Percentiles rank a stretch among this genome's conserved stretches.
phyloP scores from a whole-genome alignment of 179 eudicot species.

The Silene vulgaris region DNA sequence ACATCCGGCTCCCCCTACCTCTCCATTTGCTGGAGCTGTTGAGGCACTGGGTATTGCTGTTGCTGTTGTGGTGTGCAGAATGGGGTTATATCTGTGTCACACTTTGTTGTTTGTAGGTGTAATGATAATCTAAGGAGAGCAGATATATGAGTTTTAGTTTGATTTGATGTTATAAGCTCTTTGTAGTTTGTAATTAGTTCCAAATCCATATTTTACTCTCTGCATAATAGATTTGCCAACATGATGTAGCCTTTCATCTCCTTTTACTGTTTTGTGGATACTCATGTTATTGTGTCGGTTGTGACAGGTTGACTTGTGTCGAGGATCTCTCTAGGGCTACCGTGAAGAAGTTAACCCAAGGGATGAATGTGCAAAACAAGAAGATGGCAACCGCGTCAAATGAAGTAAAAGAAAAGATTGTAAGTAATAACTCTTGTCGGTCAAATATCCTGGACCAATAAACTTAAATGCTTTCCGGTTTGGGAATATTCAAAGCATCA shows the following conservation, averaged over 20 bases:
- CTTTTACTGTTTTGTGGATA: background rate
- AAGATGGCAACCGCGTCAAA: constrained; percentile 71
- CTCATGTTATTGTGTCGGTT: constrained; percentile 22
- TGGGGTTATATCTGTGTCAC: background rate
- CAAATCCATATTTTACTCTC: background rate
- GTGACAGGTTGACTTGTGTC: constrained; percentile 59
- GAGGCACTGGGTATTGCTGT: background rate
- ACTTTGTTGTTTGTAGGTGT: background rate
- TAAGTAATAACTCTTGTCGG: constrained; percentile 33
- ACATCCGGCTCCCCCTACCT: background rate
- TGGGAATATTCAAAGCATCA: background rate
- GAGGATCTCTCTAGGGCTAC: constrained; percentile 81
- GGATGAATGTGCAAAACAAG: constrained; percentile 80
- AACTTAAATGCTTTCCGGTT: background rate
- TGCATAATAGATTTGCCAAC: background rate
- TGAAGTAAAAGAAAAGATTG: constrained; percentile 73
- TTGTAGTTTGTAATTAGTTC: background rate
- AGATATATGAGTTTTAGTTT: background rate
- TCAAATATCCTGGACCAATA: background rate
- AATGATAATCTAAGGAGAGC: background rate
- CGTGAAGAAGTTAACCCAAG: constrained; percentile 80
- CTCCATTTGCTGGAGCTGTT: background rate
- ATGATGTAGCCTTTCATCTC: background rate
- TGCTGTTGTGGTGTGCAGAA: background rate
- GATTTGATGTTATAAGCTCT: background rate